Evolutionary conservation across 2,329 filamentous ascomycete genomes (phyloP).

Genomic region (Trichoderma guizhouense): DNA sequence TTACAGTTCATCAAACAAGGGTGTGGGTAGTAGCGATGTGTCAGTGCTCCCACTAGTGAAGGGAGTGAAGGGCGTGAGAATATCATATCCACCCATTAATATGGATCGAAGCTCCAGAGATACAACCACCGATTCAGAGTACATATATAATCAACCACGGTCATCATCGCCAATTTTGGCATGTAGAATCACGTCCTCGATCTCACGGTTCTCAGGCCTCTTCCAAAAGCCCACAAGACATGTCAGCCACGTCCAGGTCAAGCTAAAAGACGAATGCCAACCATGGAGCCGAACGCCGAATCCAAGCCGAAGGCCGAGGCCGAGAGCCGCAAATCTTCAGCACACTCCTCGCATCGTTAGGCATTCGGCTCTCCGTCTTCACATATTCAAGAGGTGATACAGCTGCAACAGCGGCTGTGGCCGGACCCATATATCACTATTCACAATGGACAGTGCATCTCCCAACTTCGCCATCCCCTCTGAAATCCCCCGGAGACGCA

Average conservation of each 20-base stretch:
- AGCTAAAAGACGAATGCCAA: neutral
- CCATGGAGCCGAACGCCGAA: neutral
- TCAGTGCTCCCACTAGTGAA: neutral
- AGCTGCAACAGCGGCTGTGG: neutral
- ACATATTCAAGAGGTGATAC: neutral
- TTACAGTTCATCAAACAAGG: neutral
- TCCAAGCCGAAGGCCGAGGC: neutral
- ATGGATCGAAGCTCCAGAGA: neutral
- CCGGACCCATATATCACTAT: neutral
- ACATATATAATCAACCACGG: neutral
- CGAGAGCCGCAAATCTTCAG: neutral
- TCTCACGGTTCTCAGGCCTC: neutral
- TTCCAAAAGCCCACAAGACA: neutral
- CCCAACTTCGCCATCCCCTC: neutral
- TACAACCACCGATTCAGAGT: neutral
- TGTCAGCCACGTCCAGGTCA: neutral
- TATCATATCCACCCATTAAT: neutral
- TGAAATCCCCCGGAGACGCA: conserved; percentile 4
- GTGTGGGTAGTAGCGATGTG: neutral
- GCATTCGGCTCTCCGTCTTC: neutral
- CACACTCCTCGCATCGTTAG: neutral
- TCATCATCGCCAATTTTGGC: neutral
- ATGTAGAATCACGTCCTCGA: neutral
- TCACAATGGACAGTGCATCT: neutral
- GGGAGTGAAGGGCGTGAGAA: neutral